Evolutionary conservation across 1,284 basidiomycete species (phyloP).

Genomic region (Sporisorium graminicola): DNA sequence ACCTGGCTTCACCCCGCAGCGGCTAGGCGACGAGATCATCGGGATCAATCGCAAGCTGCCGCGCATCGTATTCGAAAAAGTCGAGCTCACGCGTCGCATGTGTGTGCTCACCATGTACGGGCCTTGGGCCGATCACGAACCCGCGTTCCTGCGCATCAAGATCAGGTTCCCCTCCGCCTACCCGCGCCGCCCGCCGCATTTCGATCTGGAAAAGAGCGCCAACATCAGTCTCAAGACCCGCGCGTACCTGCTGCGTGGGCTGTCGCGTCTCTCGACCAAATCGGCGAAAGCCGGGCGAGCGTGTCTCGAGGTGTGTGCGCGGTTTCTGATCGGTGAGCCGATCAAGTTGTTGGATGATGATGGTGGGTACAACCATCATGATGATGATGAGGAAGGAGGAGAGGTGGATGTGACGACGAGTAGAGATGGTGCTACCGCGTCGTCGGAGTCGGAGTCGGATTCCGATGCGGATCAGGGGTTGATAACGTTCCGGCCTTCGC

Average conservation of each 20-base stretch:
- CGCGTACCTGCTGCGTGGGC: constrained; percentile 54
- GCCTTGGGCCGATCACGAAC: constrained; percentile 61
- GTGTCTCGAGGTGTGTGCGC: constrained; percentile 55
- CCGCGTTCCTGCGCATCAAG: constrained; percentile 61
- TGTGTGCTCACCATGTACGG: constrained; percentile 64
- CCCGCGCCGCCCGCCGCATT: constrained; percentile 54
- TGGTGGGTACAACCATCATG: constrained; percentile 3
- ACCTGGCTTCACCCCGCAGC: constrained; percentile 36
- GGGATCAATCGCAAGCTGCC: constrained; percentile 57
- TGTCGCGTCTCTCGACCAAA: constrained; percentile 40
- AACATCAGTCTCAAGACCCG: constrained; percentile 62
- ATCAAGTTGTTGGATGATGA: constrained; percentile 47
- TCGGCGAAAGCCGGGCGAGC: constrained; percentile 32
- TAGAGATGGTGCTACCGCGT: constrained; percentile 17
- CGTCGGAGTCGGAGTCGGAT: constrained; percentile 27
- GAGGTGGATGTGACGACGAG: constrained; percentile 22
- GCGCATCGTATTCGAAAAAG: constrained; percentile 56
- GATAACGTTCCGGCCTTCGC: constrained; percentile 26
- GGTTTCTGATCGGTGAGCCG: constrained; percentile 59
- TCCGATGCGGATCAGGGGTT: constrained; percentile 15
- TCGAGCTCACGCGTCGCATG: constrained; percentile 59
- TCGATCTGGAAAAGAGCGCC: constrained; percentile 64
- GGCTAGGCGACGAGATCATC: constrained; percentile 57
- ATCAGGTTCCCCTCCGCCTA: constrained; percentile 61
- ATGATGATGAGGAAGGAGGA: constrained; percentile 12